Base-by-base conservation (phyloP, 768 basidiomycete species). In the Mycena vulgaris region DNA sequence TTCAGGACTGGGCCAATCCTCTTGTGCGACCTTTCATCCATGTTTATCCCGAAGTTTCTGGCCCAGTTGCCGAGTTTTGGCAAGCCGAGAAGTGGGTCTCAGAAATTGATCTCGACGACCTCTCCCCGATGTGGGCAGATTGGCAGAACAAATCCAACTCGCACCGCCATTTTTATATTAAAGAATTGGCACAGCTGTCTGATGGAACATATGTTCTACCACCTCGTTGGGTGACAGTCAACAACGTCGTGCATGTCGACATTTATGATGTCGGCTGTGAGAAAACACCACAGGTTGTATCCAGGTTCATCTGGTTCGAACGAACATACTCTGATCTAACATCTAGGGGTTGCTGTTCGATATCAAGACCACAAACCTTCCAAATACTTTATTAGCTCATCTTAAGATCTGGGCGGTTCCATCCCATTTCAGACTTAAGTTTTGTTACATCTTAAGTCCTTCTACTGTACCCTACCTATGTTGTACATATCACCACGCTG, bases 1-100 rank as follows among this genome's bases (percentile, higher is more conserved):
- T 28, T 47, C 67, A 79, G 80, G 79, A 80, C 47, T 78, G 70
- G 65, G 75, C 74, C 0, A 75, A 75, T 59, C 76, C 73, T 0
- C 40, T 64, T 30, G 70, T 79, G 9, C 64, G 71, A 7, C 25
- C 48, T n/a, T 73, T 76, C 48, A 35, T 79, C 2, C 71, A 69
- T 23, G 57, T 73, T 19, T 77, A 76, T 63, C 78, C 78, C 25
- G 78, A 79, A 62, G 73, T 74, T 53, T 42, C 68, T 6, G 70
- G 63, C 0, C 30, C 48, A 1, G 37, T 67, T 3, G 21, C 70
- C 2, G 71, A 69, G 28, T 35, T 75, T 10, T 63, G 59, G 64
- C 58, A 61, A 21, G 57, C 35, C 33, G 71, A n/a, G 48, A 64
- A 28, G 28, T 67, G 69, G 60, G 31, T 35, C 27, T 39, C 25